Percentiles rank a stretch among this genome's conserved stretches.
These are phyloP conservation scores for Auricularia cornea DNA, from an alignment of 768 basidiomycete species.

Conservation along the genomic window DNA sequence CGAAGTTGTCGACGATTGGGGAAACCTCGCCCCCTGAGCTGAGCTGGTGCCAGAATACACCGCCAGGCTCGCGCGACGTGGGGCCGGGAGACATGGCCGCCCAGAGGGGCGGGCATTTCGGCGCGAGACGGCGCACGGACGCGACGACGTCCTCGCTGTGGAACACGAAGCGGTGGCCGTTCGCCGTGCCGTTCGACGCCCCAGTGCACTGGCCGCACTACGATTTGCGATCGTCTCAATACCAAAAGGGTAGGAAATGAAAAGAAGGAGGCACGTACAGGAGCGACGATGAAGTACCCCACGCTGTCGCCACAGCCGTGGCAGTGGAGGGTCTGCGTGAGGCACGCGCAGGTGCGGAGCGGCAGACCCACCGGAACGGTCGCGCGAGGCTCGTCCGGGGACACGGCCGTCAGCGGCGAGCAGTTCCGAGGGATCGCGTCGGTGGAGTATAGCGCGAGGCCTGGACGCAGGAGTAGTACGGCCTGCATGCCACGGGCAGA, in stretches of 20 bases:
- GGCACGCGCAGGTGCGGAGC: conserved; percentile 69
- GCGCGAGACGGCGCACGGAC: not conserved
- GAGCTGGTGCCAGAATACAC: not conserved
- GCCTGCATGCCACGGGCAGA: conserved; percentile 39
- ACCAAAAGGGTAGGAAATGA: conserved; percentile 5
- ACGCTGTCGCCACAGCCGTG: conserved; percentile 66
- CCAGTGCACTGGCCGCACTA: conserved; percentile 62
- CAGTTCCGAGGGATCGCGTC: conserved; percentile 75
- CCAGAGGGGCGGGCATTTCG: too few relatives aligned
- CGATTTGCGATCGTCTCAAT: conserved; percentile 10
- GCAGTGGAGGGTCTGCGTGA: conserved; percentile 75
- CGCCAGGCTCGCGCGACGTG: too few relatives aligned
- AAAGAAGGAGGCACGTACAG: conserved; percentile 30
- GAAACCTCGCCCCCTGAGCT: not conserved
- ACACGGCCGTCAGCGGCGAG: conserved; percentile 32
- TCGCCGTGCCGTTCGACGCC: conserved; percentile 45
- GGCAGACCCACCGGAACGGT: conserved; percentile 30
- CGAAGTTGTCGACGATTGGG: not conserved
- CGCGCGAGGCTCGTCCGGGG: conserved; percentile 29
- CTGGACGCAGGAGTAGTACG: conserved; percentile 72
- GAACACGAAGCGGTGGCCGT: conserved; percentile 83
- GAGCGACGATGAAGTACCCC: conserved; percentile 76
- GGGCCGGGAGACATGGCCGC: too few relatives aligned
- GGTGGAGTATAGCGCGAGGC: conserved; percentile 74
- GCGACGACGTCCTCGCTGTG: conserved; percentile 61